Evolutionary conservation across 805 yeast genomes (phyloP).

Genomic region (Nakazawaea ernobii): DNA sequence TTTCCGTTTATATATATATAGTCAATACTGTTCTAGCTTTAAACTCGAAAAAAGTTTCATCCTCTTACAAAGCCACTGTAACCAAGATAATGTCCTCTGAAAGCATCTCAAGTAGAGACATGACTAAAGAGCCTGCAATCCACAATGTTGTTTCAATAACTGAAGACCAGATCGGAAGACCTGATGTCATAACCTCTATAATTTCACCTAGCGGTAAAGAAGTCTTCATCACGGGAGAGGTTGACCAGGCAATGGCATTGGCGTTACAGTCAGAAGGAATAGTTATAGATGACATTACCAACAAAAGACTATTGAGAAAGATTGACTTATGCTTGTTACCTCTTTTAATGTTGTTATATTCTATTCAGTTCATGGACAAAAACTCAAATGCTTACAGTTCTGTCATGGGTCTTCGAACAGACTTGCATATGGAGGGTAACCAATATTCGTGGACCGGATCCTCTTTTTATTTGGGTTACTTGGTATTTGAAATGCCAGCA

Average conservation of each 20-base stretch:
- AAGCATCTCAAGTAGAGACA: not conserved
- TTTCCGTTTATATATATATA: too few relatives aligned
- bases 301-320: constrained; percentile 26
- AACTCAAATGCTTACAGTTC: constrained; percentile 33
- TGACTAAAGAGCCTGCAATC: not conserved
- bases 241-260: constrained; percentile 40
- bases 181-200: constrained; percentile 13
- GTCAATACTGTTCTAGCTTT: too few relatives aligned
- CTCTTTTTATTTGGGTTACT: constrained; percentile 31
- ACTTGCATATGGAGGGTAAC: constrained; percentile 28
- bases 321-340: constrained; percentile 49
- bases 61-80: not conserved
- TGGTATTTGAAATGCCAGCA: constrained; percentile 30
- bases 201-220: constrained; percentile 14
- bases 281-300: constrained; percentile 16
- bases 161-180: constrained; percentile 14
- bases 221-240: constrained; percentile 24
- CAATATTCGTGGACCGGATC: constrained; percentile 29
- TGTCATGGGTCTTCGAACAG: constrained; percentile 31
- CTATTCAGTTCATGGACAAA: constrained; percentile 58
- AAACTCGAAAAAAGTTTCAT: too few relatives aligned
- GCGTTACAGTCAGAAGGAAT: constrained; percentile 29
- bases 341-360: constrained; percentile 40
- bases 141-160: constrained; percentile 10
- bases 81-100: not conserved